Base-by-base conservation (phyloP, 345 rosid species). In the Salix dunnii region DNA sequence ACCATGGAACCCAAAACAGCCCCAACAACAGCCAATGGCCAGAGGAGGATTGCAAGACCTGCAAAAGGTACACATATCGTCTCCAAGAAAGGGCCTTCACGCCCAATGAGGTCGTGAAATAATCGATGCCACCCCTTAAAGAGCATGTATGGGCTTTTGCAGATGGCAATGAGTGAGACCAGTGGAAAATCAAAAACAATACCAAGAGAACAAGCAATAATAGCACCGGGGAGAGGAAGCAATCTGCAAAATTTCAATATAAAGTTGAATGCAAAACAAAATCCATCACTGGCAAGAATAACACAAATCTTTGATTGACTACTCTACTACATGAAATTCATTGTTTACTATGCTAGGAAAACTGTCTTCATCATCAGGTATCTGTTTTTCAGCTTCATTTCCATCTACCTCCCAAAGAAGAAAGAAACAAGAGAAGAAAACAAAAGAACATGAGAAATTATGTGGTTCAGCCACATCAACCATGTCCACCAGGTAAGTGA, bases 21-120 rank as follows among this genome's bases (percentile, higher is more conserved):
- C 28, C 97, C 99, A 3, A 80, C 82, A 70, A 96, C 99, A 71
- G 98, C 99, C 84, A 92, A 69, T 76, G 98, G 99, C 99, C 99
- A 96, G 28, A 96, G 92, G 80, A 96, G 78, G 81, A 96, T 96
- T 35, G 84, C 95, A 7, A 96, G 98, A 67, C 98, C 98, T 14
- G 98, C 99, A 31, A 93, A 91, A 76, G 99, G 99, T 42, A 96
- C 97, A 75, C 99, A 96, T 85, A 96, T 88, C 58, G 98, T 92
- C 84, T 96, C 99, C 86, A 96, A 85, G 84, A 93, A 96, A 40
- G 99, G 99, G 67, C 99, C 99, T 86, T 96, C 97, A 58, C 99
- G 91, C 42, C 99, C 99, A 33, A 90, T 82, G 31, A 96, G 90
- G 74, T 96, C 99, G 5, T 90, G 97, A 86, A 91, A 92, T 80